Conservation (phyloP, 1,139 yeast species). For the Taiozyma sp. region DNA sequence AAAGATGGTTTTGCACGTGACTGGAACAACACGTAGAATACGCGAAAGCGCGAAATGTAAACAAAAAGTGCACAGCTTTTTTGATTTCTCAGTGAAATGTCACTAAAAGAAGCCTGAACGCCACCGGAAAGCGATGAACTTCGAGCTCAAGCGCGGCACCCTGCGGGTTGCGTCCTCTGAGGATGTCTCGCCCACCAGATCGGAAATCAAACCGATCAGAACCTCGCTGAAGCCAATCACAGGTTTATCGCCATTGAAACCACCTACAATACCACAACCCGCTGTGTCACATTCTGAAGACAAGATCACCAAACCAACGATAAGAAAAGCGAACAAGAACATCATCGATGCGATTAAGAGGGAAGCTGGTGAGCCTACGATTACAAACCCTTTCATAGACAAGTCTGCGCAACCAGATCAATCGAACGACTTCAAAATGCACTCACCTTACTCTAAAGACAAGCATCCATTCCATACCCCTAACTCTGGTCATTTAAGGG, state of each 20-base stretch:
- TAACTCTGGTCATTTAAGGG: neutral
- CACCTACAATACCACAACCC: neutral
- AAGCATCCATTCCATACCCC: neutral
- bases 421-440: constrained; percentile 3
- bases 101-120: neutral
- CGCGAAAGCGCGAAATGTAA: neutral
- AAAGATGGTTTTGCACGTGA: neutral
- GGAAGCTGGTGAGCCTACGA: constrained; percentile 4
- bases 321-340: neutral
- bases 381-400: constrained; percentile 3
- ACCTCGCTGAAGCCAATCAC: neutral
- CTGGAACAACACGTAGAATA: neutral
- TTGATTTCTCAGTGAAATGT: neutral
- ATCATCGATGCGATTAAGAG: constrained; percentile 3
- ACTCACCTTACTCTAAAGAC: constrained; percentile 1
- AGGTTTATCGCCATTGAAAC: neutral
- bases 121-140: neutral
- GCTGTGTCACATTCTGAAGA: neutral
- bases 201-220: neutral
- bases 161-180: neutral
- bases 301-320: neutral
- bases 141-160: neutral
- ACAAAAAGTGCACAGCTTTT: neutral
- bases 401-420: neutral
- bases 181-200: neutral